phyloP scores from a whole-genome alignment of 2,329 filamentous ascomycete species.

The Arthrobotrys sinensis region DNA sequence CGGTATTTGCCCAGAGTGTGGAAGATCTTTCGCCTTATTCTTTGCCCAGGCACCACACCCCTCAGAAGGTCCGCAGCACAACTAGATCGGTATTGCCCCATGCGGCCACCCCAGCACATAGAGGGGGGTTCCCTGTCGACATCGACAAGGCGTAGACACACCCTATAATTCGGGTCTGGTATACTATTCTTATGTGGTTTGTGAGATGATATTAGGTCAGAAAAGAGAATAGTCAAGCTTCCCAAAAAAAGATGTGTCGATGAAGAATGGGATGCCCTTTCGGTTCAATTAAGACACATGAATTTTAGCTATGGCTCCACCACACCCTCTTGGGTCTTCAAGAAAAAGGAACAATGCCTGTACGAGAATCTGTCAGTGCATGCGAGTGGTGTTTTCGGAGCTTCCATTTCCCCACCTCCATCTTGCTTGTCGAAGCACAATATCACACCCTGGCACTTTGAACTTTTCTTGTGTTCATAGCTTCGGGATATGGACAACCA shows the following conservation, averaged over 20 bases:
- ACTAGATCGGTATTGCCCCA: slow-evolving; percentile 40
- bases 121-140: slow-evolving; percentile 31
- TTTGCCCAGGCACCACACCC: slow-evolving; percentile 47
- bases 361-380: slow-evolving; percentile 55
- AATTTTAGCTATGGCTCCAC: slow-evolving; percentile 35
- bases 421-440: slow-evolving; percentile 28
- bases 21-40: slow-evolving; percentile 50
- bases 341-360: slow-evolving; percentile 34
- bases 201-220: slow-evolving; percentile 60
- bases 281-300: slow-evolving; percentile 24
- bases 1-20: slow-evolving; percentile 27
- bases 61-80: slow-evolving; percentile 26
- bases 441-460: slow-evolving; percentile 24
- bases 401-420: slow-evolving; percentile 48
- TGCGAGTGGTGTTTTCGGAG: slow-evolving; percentile 53
- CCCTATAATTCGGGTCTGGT: slow-evolving; percentile 49
- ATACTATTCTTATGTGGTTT: slow-evolving; percentile 56
- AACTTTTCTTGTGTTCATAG: slow-evolving; percentile 44
- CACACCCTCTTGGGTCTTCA: slow-evolving; percentile 23
- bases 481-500: slow-evolving; percentile 40
- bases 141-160: slow-evolving; percentile 60
- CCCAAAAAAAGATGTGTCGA: slow-evolving; percentile 33
- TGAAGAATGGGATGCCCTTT: slow-evolving; percentile 14
- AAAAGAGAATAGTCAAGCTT: slow-evolving; percentile 40
- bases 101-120: slow-evolving; percentile 33